phyloP scores from a whole-genome alignment of 2,329 filamentous ascomycete species.

The Trichoderma harzianum region DNA sequence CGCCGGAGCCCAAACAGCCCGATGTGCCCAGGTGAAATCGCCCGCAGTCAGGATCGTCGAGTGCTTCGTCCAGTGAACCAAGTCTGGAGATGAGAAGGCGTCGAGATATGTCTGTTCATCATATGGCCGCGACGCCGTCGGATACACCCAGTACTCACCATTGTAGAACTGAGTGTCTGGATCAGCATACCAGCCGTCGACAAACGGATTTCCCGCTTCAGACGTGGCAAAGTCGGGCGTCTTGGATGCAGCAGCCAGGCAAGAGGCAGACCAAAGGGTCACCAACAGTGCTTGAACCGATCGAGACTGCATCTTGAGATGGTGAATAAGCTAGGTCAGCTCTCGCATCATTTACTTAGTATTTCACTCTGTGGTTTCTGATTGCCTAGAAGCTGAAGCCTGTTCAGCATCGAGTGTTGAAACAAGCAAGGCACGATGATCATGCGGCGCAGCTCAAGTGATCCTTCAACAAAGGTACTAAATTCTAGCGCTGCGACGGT shows the following conservation, averaged over 20 bases:
- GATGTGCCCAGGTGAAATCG: constrained; percentile 40
- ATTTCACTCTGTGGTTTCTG: background rate
- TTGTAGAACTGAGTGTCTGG: constrained; percentile 47
- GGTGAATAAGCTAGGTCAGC: background rate
- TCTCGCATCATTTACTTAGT: background rate
- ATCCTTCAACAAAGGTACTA: background rate
- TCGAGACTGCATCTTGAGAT: constrained; percentile 1
- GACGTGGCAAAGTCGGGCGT: constrained; percentile 37
- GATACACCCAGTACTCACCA: constrained; percentile 46
- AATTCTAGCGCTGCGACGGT: background rate
- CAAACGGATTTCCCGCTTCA: constrained; percentile 46
- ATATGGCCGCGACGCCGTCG: constrained; percentile 44
- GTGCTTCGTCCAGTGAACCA: constrained; percentile 48
- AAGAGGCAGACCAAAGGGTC: constrained; percentile 5
- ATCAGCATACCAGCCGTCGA: constrained; percentile 50
- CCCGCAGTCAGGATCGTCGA: constrained; percentile 37
- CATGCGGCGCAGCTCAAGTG: background rate
- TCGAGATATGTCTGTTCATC: constrained; percentile 48
- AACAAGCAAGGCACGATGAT: background rate
- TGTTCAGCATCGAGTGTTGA: background rate
- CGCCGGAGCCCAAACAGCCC: constrained; percentile 48
- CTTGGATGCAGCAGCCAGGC: background rate
- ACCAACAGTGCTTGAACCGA: background rate
- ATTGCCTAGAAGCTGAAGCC: background rate
- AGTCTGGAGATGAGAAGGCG: constrained; percentile 48